Evolutionary conservation across 75 land plant species (phyloP).

Genomic region (Picea sitchensis): DNA sequence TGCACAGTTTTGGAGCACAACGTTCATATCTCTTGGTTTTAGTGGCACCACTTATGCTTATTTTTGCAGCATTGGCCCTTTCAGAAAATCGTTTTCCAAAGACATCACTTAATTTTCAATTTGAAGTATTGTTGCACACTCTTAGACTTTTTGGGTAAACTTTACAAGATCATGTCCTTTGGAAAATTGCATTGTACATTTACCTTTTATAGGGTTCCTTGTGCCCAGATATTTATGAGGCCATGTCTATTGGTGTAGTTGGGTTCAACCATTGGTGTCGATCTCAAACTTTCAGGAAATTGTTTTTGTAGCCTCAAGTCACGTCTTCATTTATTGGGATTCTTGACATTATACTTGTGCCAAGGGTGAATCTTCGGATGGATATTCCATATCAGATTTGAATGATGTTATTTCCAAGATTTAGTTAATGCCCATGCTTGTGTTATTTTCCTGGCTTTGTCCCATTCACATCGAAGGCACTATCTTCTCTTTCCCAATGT

Average conservation of each 20-base stretch:
- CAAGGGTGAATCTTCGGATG: conserved; percentile 17
- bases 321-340: conserved; percentile 17
- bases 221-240: conserved; percentile 26
- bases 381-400: conserved; percentile 27
- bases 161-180: conserved; percentile 16
- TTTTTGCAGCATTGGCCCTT: conserved; percentile 31
- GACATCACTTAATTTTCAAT: background rate
- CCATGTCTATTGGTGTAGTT: conserved; percentile 21
- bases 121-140: conserved; percentile 16
- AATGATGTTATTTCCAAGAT: conserved; percentile 19
- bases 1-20: conserved; percentile 24
- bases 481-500: conserved; percentile 33
- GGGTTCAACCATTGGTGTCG: conserved; percentile 24
- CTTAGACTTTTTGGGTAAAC: conserved; percentile 17
- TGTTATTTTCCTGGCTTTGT: conserved; percentile 27
- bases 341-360: conserved; percentile 18
- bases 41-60: conserved; percentile 23
- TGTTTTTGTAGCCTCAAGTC: conserved; percentile 30
- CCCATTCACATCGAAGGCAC: conserved; percentile 27
- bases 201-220: conserved; percentile 25
- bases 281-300: conserved; percentile 14
- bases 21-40: conserved; percentile 23
- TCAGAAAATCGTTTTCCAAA: conserved; percentile 16
- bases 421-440: conserved; percentile 27
- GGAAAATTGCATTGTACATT: conserved; percentile 28